Conservation (phyloP, 1,284 basidiomycete species). For the Heterobasidion occidentale region DNA sequence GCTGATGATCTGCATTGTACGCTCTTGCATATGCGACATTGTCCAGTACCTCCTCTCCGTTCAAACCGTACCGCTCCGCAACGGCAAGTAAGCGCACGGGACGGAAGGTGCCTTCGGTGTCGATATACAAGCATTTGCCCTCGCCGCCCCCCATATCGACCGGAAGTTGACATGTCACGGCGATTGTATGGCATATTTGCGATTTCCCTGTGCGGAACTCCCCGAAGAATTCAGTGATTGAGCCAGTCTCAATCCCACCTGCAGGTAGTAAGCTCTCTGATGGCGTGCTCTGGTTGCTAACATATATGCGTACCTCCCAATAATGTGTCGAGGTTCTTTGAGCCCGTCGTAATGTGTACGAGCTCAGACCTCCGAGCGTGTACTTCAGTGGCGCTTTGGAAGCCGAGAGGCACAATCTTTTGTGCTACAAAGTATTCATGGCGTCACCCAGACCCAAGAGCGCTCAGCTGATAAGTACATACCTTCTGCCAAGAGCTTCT, state of each 20-base stretch:
- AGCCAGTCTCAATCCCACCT: constrained; percentile 97
- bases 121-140: constrained; percentile 98
- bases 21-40: constrained; percentile 98
- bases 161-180: constrained; percentile 97
- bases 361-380: constrained; percentile 94
- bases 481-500: constrained; percentile 94
- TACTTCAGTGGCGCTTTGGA: constrained; percentile 97
- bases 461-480: constrained; percentile 16
- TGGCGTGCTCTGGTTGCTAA: background rate
- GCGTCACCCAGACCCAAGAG: background rate
- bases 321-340: constrained; percentile 92
- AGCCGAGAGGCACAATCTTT: constrained; percentile 96
- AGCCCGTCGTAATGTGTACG: constrained; percentile 95
- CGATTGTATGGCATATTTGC: constrained; percentile 96
- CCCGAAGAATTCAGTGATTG: constrained; percentile 97
- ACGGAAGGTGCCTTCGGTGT: constrained; percentile 98
- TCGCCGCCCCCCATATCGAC: constrained; percentile 98
- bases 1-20: constrained; percentile 98
- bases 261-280: background rate
- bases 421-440: constrained; percentile 49
- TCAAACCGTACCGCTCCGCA: constrained; percentile 92
- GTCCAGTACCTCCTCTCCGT: constrained; percentile 96
- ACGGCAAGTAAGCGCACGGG: constrained; percentile 92
- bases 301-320: constrained; percentile 69
- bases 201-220: constrained; percentile 99